Base-by-base conservation (phyloP, 2,329 filamentous ascomycete species). In the Monosporascus sp. region DNA sequence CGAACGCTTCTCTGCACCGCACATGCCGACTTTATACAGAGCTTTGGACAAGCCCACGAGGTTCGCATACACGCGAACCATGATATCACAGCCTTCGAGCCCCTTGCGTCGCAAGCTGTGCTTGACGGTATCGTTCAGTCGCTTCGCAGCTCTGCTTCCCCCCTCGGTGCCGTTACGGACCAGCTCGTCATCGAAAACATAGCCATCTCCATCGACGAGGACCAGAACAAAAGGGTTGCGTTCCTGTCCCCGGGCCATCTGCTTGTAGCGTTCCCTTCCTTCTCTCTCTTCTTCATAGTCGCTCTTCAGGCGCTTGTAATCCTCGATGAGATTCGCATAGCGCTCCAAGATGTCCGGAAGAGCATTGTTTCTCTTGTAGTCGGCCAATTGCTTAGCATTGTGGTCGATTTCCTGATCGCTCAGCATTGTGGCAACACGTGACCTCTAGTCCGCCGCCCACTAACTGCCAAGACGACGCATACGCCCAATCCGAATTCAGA, bases 191-290 rank as follows among this genome's bases (percentile, higher is more conserved):
- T 77, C 72, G 61, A 83, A 80, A n/a, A 72, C 55, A 52, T 84
- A 85, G 47, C 79, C 80, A 65, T 86, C 82, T 20, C 82, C 83
- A 52, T 86, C 83, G 14, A 86, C 69, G 0, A 86, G 69, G 6
- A 86, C 77, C 2, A 86, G 70, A 1, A 81, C 80, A 58, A 85
- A 86, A 0, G 81, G 77, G 55, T 80, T 80, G 20, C 77, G 74
- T 24, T 80, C 75, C 57, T 75, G 70, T 14, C 70, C 72, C 49
- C 72, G 70, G 5, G 75, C 75, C 51, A 78, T 63, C 59, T 77
- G 74, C 60, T 83, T 82, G 69, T 82, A 83, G 42, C 74, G 74
- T 54, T 82, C 79, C 3, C 78, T 69, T 0, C 72, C 67, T 48
- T 79, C 77, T 41, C 77, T 74, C 55, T 79, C 78, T 56, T 83